A percentile compares a stretch with the other conserved stretches of the same genome.
Conservation (phyloP, 192 early-diverging fungal species). For the Nowakowskiella sp. region DNA sequence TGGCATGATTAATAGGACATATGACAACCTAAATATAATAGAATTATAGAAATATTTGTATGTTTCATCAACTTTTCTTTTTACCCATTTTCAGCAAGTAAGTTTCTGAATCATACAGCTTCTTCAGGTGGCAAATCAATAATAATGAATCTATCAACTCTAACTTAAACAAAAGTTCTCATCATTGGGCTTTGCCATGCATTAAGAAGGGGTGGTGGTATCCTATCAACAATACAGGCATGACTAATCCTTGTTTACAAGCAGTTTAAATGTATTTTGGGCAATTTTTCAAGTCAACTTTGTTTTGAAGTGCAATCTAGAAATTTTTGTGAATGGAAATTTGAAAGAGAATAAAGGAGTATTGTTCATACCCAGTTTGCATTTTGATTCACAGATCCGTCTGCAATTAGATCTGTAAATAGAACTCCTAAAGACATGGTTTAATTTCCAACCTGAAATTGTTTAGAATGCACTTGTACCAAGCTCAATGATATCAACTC, state of each 20-base stretch:
- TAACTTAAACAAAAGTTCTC: constrained; percentile 70
- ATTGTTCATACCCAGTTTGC: constrained; percentile 57
- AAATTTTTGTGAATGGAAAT: constrained; percentile 1
- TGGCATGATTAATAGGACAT: constrained; percentile 87
- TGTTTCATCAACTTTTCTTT: constrained; percentile 1
- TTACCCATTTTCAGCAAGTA: constrained; percentile 62
- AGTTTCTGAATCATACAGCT: constrained; percentile 71
- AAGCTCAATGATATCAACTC: constrained; percentile 91
- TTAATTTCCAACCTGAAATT: background rate
- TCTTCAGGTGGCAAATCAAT: constrained; percentile 98
- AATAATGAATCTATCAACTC: constrained; percentile 92
- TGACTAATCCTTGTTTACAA: constrained; percentile 68
- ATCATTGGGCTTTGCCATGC: constrained; percentile 88
- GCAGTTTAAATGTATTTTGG: constrained; percentile 73
- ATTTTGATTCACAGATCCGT: constrained; percentile 95
- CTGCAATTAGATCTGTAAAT: constrained; percentile 95
- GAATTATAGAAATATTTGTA: background rate
- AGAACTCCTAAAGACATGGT: constrained; percentile 57
- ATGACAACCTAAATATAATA: constrained; percentile 51
- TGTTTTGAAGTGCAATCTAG: constrained; percentile 70
- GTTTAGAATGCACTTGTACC: constrained; percentile 39
- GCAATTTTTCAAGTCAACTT: constrained; percentile 72
- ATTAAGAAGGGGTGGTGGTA: constrained; percentile 97
- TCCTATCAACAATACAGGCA: constrained; percentile 96
- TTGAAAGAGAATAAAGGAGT: constrained; percentile 6